Conservation (phyloP, 2,329 filamentous ascomycete species). For the Alternaria dauci region DNA sequence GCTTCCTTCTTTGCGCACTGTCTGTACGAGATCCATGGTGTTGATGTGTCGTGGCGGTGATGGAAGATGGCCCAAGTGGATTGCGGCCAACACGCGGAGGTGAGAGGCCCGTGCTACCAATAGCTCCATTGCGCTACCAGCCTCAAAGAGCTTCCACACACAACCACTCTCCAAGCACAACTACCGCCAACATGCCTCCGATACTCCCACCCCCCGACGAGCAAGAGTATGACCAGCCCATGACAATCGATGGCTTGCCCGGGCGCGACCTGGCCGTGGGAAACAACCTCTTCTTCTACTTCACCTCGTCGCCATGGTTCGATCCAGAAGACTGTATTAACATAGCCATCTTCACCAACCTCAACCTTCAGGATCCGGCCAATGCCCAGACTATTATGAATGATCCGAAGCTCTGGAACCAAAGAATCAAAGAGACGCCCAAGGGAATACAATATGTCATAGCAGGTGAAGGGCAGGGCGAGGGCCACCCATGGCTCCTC, state of each 20-base stretch:
- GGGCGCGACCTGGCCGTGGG: constrained; percentile 35
- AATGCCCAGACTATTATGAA: constrained; percentile 58
- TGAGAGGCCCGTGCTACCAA: constrained; percentile 24
- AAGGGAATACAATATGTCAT: constrained; percentile 68
- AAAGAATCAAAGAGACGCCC: constrained; percentile 59
- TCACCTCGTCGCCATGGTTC: constrained; percentile 70
- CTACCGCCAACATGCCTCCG: constrained; percentile 35
- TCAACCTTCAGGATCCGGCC: constrained; percentile 55
- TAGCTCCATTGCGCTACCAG: constrained; percentile 1
- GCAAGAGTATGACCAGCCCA: constrained; percentile 39
- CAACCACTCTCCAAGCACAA: constrained; percentile 2
- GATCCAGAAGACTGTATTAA: constrained; percentile 68
- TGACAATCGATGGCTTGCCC: constrained; percentile 29
- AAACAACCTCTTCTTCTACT: constrained; percentile 65
- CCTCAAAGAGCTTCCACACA: constrained; percentile 8
- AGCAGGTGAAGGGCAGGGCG: constrained; percentile 63
- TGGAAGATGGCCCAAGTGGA: constrained; percentile 2
- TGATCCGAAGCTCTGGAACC: constrained; percentile 66
- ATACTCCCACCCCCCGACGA: constrained; percentile 45
- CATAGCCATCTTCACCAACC: constrained; percentile 61
- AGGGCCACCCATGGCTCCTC: constrained; percentile 66
- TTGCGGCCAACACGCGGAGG: constrained; percentile 38
- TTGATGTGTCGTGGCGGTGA: constrained; percentile 9
- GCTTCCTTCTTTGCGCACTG: constrained; percentile 86
- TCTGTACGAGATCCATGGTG: constrained; percentile 89